These are phyloP conservation scores for Athelia psychrophila DNA, from an alignment of 1,284 basidiomycete genomes.

Conservation along the genomic window DNA sequence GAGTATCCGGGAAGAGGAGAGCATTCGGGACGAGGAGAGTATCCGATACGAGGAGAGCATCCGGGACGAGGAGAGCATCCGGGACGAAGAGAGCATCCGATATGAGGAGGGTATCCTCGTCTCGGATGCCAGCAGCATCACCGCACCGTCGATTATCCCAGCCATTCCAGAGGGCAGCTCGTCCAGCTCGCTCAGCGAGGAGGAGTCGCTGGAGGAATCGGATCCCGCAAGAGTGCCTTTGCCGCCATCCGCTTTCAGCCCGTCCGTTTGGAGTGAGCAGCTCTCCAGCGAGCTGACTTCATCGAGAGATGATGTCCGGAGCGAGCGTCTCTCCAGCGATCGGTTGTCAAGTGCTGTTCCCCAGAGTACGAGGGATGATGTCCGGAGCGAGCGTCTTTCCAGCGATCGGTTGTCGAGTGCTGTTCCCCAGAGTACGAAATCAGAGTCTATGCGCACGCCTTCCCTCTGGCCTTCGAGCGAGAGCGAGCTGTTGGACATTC, in stretches of 20 bases:
- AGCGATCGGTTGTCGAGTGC: slow-evolving; percentile 11
- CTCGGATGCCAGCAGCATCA: not conserved
- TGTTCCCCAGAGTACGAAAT: no score
- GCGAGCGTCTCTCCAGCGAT: no score
- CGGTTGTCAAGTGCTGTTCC: no score
- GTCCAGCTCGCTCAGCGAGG: no score
- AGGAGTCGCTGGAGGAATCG: no score
- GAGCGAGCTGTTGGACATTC: not conserved
- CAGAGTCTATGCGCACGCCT: slow-evolving; percentile 20
- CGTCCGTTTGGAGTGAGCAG: no score
- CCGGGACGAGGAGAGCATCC: slow-evolving; percentile 33
- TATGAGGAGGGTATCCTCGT: not conserved
- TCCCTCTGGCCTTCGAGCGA: slow-evolving; percentile 11
- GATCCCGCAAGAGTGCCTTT: not conserved
- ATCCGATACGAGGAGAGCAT: slow-evolving; percentile 17
- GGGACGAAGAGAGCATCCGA: not conserved
- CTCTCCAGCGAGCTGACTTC: no score
- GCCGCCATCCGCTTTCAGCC: not conserved
- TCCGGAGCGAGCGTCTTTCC: no score
- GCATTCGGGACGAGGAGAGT: not conserved
- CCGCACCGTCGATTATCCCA: no score
- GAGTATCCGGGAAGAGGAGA: slow-evolving; percentile 18
- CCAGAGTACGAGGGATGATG: no score
- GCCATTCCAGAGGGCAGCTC: no score
- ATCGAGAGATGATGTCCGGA: no score